Evolutionary conservation across 164 flowering plant genomes (phyloP).

Genomic region (Houttuynia cordata): DNA sequence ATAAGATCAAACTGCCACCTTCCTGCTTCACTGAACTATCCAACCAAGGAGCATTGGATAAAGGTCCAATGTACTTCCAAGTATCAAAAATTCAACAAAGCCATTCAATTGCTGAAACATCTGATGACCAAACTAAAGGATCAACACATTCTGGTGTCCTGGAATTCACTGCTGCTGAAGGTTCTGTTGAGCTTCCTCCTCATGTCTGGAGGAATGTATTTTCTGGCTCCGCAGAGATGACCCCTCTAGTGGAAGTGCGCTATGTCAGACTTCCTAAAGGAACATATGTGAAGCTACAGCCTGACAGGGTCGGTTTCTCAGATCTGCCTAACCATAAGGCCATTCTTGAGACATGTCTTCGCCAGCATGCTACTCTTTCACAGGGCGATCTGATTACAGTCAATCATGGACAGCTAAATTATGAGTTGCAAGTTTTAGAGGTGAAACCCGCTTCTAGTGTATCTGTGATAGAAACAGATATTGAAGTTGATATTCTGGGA

Average conservation of each 20-base stretch:
- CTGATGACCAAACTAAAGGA: constrained; percentile 19
- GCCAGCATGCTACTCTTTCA: constrained; percentile 93
- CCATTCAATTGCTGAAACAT: constrained; percentile 10
- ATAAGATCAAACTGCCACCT: constrained; percentile 83
- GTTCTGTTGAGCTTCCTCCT: constrained; percentile 64
- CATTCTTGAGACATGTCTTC: constrained; percentile 86
- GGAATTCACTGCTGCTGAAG: constrained; percentile 83
- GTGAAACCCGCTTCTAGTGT: constrained; percentile 77
- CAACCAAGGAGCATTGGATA: constrained; percentile 83
- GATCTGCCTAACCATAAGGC: constrained; percentile 95
- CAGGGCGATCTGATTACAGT: constrained; percentile 62
- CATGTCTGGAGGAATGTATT: constrained; percentile 82
- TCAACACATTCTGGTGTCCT: constrained; percentile 76
- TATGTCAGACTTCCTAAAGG: constrained; percentile 84
- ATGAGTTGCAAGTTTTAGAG: constrained; percentile 65
- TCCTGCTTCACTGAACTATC: constrained; percentile 81
- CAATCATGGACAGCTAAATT: constrained; percentile 58
- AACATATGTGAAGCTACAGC: constrained; percentile 72
- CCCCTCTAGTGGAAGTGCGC: constrained; percentile 55
- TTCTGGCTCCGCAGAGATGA: constrained; percentile 11
- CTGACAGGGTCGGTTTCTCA: constrained; percentile 54
- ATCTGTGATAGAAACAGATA: constrained; percentile 92
- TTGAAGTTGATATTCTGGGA: constrained; percentile 80
- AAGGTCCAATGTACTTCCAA: constrained; percentile 83
- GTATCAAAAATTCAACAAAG: constrained; percentile 39